Conservation (phyloP, 2,329 filamentous ascomycete genomes). For the Fusarium sp. region DNA sequence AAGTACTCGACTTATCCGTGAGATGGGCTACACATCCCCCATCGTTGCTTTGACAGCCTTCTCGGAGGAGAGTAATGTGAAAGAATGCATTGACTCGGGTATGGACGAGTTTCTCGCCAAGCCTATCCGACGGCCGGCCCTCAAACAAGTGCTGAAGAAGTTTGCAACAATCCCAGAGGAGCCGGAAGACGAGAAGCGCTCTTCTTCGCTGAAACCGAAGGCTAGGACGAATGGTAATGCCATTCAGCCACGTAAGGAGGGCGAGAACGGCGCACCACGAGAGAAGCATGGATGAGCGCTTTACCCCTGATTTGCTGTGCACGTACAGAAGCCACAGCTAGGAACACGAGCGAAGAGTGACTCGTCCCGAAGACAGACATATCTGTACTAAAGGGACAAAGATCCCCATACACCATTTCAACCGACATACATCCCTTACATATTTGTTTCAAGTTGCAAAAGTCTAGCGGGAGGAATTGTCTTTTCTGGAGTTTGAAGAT, state of each 20-base stretch:
- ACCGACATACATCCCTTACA: slow-evolving; percentile 1
- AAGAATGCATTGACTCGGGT: slow-evolving; percentile 85
- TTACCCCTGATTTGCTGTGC: not conserved
- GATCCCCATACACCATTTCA: not conserved
- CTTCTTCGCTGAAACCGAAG: slow-evolving; percentile 26
- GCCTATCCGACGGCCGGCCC: slow-evolving; percentile 80
- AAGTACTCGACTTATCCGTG: slow-evolving; percentile 83
- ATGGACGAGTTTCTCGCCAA: slow-evolving; percentile 90
- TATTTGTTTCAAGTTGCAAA: slow-evolving; percentile 19
- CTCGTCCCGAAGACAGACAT: not conserved
- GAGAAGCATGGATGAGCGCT: slow-evolving; percentile 32
- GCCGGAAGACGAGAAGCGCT: slow-evolving; percentile 40
- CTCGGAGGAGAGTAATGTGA: slow-evolving; percentile 87
- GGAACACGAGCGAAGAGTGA: slow-evolving; percentile 3
- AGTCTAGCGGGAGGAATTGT: slow-evolving; percentile 31
- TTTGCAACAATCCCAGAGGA: slow-evolving; percentile 85
- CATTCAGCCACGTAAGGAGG: slow-evolving; percentile 16
- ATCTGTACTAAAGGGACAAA: not conserved
- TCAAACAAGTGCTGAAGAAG: slow-evolving; percentile 87
- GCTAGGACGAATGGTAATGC: slow-evolving; percentile 28
- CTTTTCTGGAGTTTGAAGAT: slow-evolving; percentile 20
- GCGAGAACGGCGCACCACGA: slow-evolving; percentile 22
- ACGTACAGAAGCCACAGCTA: not conserved
- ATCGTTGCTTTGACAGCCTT: slow-evolving; percentile 94
- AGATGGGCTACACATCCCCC: slow-evolving; percentile 86